Evolutionary conservation across 176 grass and related monocot species (phyloP).

Genomic region (Otatea glauca): DNA sequence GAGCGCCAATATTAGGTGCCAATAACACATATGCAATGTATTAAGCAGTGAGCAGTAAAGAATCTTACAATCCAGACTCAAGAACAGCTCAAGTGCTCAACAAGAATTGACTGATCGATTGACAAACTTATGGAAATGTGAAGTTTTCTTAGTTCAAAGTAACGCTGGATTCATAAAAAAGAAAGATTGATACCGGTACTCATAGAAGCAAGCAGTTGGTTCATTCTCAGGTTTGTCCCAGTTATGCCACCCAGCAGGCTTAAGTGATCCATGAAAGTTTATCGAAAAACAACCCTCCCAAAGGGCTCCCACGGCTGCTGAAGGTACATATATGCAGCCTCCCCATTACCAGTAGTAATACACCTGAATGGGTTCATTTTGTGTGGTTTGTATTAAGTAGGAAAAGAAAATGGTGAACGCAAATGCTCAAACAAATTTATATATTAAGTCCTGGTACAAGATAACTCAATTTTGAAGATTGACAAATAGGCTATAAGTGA

Average conservation of each 20-base stretch:
- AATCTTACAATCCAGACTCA: background rate
- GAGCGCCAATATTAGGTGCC: background rate
- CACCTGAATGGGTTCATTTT: slow-evolving; percentile 35
- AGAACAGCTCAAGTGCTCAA: background rate
- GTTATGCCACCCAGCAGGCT: slow-evolving; percentile 56
- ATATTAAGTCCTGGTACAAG: too few relatives aligned
- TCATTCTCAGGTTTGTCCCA: slow-evolving; percentile 57
- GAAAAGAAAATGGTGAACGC: slow-evolving; percentile 10
- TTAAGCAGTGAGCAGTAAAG: background rate
- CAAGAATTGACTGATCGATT: background rate
- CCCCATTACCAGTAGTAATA: slow-evolving; percentile 45
- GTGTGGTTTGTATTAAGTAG: background rate
- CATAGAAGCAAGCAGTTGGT: slow-evolving; percentile 62
- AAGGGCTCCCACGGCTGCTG: slow-evolving; percentile 51
- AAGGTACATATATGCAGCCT: slow-evolving; percentile 49
- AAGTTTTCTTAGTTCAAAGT: slow-evolving; percentile 7
- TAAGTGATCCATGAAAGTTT: slow-evolving; percentile 52
- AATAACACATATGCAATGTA: background rate
- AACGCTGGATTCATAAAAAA: slow-evolving; percentile 22
- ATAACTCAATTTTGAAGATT: too few relatives aligned
- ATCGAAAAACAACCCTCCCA: slow-evolving; percentile 52
- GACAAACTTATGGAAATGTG: background rate
- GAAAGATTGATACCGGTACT: slow-evolving; percentile 24
- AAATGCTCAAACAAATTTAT: background rate
- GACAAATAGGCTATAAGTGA: too few relatives aligned